Base-by-base conservation (phyloP, 73 alveolate species). In the Paraurostyla sp. region DNA sequence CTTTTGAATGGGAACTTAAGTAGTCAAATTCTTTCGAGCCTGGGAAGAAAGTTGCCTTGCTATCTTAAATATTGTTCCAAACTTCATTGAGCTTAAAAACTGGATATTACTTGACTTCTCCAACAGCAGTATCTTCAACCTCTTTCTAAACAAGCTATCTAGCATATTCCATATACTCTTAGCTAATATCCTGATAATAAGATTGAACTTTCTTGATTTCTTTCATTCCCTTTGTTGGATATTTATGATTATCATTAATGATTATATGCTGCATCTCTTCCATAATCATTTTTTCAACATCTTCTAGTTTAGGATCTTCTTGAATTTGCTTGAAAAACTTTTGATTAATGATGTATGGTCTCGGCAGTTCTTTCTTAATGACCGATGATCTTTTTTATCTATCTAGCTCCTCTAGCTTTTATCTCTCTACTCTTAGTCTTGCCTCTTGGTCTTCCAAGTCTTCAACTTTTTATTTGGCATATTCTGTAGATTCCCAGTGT, bases 401-500 rank as follows among this genome's bases (percentile, higher is more conserved):
- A 48, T 85, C 91, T 25, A 83, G 58, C 43, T 83, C 87, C 51
- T 85, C 87, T 0, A 62, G 59, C 33, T 29, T 62, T 30, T 23
- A 48, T 41, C 23, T 35, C 49, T 90, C 88, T 11, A 4, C 65
- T 48, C 58, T 20, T 0, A 78, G 43, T 40, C 76, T 60, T n/a
- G 29, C 80, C 36, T 63, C 63, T 33, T 58, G 62, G n/a, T 92
- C 90, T 54, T 96, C 96, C 30, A 73, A 71, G 62, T 83, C 94
- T 43, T 90, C 95, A 29, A 63, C 92, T 32, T 85, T 85, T 52
- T 89, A 88, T 68, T 82, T 85, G 30, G 95, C 94, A 6, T 91
- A 89, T 60, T 93, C 96, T 25, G 71, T 93, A n/a, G n/a, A n/a
- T 80, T 90, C 96, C 85, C 84, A 80, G 32, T 60, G 90, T 60